Conservation (phyloP, 768 basidiomycete species). For the Postia placenta region DNA sequence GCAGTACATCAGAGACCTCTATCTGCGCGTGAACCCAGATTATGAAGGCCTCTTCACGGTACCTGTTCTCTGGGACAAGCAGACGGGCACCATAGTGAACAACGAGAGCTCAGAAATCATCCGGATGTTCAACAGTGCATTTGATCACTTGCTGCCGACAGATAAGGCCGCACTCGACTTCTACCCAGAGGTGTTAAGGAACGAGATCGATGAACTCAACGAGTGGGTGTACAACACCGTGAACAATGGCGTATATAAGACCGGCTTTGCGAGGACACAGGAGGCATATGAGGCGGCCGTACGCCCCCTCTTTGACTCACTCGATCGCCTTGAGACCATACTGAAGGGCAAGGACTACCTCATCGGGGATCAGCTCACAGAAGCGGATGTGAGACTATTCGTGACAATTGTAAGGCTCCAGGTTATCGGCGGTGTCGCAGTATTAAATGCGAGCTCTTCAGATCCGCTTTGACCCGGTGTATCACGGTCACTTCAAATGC, state of each 20-base stretch:
- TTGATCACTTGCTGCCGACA: constrained; percentile 64
- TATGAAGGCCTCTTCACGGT: constrained; percentile 85
- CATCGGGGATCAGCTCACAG: constrained; percentile 74
- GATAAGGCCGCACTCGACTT: constrained; percentile 65
- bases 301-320: constrained; percentile 61
- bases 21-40: constrained; percentile 65
- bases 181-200: constrained; percentile 68
- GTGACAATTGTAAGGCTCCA: constrained; percentile 74
- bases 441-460: constrained; percentile 20
- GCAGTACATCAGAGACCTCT: constrained; percentile 78
- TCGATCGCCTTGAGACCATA: constrained; percentile 77
- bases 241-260: constrained; percentile 88
- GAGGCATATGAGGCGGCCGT: constrained; percentile 79
- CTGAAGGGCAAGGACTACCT: constrained; percentile 78
- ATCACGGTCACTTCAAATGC: constrained; percentile 92
- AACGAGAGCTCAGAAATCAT: constrained; percentile 96
- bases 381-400: constrained; percentile 81
- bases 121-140: constrained; percentile 83
- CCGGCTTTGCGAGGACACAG: constrained; percentile 82
- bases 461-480: constrained; percentile 89
- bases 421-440: neutral
- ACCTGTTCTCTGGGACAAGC: constrained; percentile 92
- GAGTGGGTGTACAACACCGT: constrained; percentile 83
- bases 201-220: constrained; percentile 81
- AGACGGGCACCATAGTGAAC: constrained; percentile 82